These are phyloP conservation scores for Daldinia bambusicola DNA, from an alignment of 495 filamentous ascomycete species.

Conservation along the genomic window DNA sequence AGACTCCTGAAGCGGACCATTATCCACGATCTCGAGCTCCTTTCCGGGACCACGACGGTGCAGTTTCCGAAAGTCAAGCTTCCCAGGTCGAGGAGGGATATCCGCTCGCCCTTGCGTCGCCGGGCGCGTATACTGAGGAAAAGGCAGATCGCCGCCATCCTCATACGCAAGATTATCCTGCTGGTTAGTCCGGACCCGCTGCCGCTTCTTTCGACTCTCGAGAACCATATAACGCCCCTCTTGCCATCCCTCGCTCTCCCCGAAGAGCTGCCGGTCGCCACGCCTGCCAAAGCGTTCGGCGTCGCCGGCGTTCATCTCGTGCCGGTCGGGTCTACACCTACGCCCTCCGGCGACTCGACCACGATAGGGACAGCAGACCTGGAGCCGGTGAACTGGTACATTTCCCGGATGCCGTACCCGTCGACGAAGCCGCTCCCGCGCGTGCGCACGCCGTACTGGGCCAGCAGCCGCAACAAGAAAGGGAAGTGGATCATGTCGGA, in stretches of 20 bases:
- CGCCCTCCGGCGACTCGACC: not conserved
- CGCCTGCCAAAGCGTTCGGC: constrained; percentile 59
- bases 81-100: constrained; percentile 23
- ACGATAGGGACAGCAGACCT: constrained; percentile 9
- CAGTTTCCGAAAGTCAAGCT: constrained; percentile 50
- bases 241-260: constrained; percentile 48
- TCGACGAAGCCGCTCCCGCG: constrained; percentile 40
- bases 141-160: constrained; percentile 52
- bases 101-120: constrained; percentile 33
- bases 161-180: constrained; percentile 52
- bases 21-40: constrained; percentile 54
- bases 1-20: constrained; percentile 45
- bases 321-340: constrained; percentile 51
- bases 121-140: constrained; percentile 46
- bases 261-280: constrained; percentile 6
- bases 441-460: constrained; percentile 26
- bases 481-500: constrained; percentile 17
- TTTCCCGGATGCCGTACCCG: constrained; percentile 53
- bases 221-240: constrained; percentile 50
- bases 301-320: constrained; percentile 65
- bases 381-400: constrained; percentile 49
- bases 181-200: constrained; percentile 53
- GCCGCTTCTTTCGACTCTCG: constrained; percentile 46
- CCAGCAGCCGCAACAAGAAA: not conserved
- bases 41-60: constrained; percentile 55